Evolutionary conservation across 306 rosid species (phyloP).

Genomic region (Sophora flavescens): DNA sequence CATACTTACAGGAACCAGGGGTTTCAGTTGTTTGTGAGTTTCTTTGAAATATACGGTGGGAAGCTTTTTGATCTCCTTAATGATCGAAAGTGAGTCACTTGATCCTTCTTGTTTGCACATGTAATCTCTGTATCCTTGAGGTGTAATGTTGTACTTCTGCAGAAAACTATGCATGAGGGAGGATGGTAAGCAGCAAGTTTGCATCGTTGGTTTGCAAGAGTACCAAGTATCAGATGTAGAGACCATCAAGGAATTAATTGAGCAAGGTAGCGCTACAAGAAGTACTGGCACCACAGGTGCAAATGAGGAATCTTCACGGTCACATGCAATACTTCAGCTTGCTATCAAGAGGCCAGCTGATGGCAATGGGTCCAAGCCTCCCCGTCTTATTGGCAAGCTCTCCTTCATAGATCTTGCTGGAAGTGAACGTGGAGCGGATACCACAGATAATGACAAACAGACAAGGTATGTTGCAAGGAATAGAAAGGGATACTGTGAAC

Average conservation of each 20-base stretch:
- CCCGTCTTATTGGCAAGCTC: constrained; percentile 86
- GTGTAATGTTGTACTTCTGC: constrained; percentile 51
- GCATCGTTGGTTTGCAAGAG: constrained; percentile 95
- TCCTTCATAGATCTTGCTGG: constrained; percentile 97
- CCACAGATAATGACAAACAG: constrained; percentile 93
- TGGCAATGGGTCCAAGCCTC: constrained; percentile 85
- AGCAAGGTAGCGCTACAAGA: constrained; percentile 86
- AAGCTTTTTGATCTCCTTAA: constrained; percentile 92
- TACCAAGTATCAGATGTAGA: constrained; percentile 87
- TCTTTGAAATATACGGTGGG: constrained; percentile 94
- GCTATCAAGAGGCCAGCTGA: constrained; percentile 75
- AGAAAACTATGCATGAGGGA: constrained; percentile 96
- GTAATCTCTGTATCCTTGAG: constrained; percentile 37
- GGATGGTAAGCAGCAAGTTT: constrained; percentile 93
- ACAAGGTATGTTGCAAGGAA: constrained; percentile 65
- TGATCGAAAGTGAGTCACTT: constrained; percentile 76
- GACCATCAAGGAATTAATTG: constrained; percentile 86
- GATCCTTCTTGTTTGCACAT: constrained; percentile 29
- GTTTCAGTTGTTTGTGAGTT: constrained; percentile 87
- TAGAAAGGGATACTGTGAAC: constrained; percentile 21
- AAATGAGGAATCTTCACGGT: constrained; percentile 93
- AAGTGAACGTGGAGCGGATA: constrained; percentile 98
- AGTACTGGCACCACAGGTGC: constrained; percentile 98
- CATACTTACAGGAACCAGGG: constrained; percentile 87
- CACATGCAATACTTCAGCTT: constrained; percentile 97